Evolutionary conservation across 345 rosid species (phyloP).

Genomic region (Ceriops tagal): DNA sequence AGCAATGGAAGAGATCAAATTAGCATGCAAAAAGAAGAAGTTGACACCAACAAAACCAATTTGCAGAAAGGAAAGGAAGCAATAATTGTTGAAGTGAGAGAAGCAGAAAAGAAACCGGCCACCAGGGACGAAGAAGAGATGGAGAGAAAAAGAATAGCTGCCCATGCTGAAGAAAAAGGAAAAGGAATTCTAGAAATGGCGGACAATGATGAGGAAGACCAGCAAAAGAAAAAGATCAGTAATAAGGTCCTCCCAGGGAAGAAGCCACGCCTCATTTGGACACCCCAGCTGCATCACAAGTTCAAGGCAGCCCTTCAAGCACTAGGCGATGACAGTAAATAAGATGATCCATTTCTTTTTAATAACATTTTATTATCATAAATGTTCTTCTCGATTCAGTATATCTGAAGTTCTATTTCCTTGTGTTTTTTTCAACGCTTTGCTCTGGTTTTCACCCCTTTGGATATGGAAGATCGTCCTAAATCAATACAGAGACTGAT

Average conservation of each 20-base stretch:
- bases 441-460: neutral
- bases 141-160: neutral
- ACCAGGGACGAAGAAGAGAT: neutral
- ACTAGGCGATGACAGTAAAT: conserved; percentile 26
- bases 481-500: conserved; percentile 37
- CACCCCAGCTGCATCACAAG: conserved; percentile 36
- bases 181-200: neutral
- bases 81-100: too few relatives aligned
- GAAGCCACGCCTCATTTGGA: conserved; percentile 31
- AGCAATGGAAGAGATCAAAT: neutral
- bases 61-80: too few relatives aligned
- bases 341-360: neutral
- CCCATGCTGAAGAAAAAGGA: neutral
- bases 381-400: neutral
- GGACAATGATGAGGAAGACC: neutral
- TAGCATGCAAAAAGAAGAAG: neutral
- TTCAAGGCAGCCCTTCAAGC: conserved; percentile 35
- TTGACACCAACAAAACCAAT: too few relatives aligned
- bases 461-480: conserved; percentile 37
- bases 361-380: neutral
- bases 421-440: too few relatives aligned
- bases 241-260: neutral
- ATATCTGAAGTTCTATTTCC: neutral
- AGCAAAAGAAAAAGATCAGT: neutral
- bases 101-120: too few relatives aligned